phyloP scores from a whole-genome alignment of 2,329 filamentous ascomycete species.

The Penicillium sp. region DNA sequence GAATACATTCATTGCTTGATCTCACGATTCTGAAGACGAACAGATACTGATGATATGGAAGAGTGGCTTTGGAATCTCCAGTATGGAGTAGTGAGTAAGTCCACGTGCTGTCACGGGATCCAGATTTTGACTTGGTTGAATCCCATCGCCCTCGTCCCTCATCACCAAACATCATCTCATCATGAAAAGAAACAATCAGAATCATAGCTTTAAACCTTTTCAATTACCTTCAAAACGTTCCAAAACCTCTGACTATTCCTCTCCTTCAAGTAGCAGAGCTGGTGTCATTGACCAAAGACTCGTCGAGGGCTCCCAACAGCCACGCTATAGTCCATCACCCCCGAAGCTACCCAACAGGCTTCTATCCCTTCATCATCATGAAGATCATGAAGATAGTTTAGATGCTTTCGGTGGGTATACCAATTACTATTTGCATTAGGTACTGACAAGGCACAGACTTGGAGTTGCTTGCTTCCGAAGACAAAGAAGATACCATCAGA shows the following conservation, averaged over 20 bases:
- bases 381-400: constrained; percentile 37
- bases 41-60: too few species aligned
- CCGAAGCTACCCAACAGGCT: neutral
- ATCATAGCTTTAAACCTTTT: constrained; percentile 8
- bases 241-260: constrained; percentile 3
- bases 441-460: constrained; percentile 30
- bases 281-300: constrained; percentile 25
- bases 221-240: constrained; percentile 11
- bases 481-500: constrained; percentile 8
- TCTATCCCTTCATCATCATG: constrained; percentile 10
- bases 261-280: constrained; percentile 5
- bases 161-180: neutral
- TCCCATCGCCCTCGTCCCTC: neutral
- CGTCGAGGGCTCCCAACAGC: constrained; percentile 24
- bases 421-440: neutral
- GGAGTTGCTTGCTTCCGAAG: constrained; percentile 38
- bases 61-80: neutral
- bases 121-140: neutral
- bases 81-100: neutral
- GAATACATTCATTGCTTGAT: neutral
- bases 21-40: neutral
- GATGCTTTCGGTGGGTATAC: constrained; percentile 52
- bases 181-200: constrained; percentile 20
- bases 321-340: constrained; percentile 2
- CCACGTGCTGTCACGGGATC: constrained; percentile 12